Evolutionary conservation across 108 stramenopile genomes (phyloP).

Genomic region (Fragilaria radians): DNA sequence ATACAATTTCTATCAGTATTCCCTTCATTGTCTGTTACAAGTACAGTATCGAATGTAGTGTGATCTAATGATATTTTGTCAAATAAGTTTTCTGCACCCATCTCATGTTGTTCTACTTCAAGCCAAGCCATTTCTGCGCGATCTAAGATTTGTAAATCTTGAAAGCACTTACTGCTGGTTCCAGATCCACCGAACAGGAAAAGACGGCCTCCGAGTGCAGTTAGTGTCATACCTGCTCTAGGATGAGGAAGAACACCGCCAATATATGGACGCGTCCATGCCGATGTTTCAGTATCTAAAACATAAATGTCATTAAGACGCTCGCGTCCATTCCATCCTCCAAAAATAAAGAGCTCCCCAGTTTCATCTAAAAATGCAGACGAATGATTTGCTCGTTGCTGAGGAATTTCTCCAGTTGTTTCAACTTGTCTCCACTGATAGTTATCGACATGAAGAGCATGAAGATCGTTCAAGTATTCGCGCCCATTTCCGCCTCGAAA

Average conservation of each 20-base stretch:
- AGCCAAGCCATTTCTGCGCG: constrained; percentile 82
- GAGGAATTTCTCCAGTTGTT: constrained; percentile 67
- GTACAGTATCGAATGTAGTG: neutral
- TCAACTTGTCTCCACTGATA: constrained; percentile 71
- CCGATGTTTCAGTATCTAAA: constrained; percentile 65
- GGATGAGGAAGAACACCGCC: constrained; percentile 83
- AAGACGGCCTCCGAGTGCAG: constrained; percentile 72
- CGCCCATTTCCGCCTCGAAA: constrained; percentile 91
- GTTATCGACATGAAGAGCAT: constrained; percentile 74
- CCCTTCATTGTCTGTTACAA: constrained; percentile 1
- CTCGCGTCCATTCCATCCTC: constrained; percentile 89
- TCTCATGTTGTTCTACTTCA: constrained; percentile 64
- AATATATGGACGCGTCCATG: constrained; percentile 72
- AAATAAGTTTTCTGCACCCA: neutral
- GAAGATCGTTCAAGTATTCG: constrained; percentile 84
- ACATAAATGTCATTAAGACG: constrained; percentile 90
- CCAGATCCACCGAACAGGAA: constrained; percentile 91
- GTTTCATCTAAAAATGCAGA: constrained; percentile 69
- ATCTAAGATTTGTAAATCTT: constrained; percentile 91
- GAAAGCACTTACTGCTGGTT: constrained; percentile 82
- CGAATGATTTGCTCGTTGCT: constrained; percentile 88
- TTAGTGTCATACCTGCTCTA: constrained; percentile 90
- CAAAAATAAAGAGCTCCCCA: constrained; percentile 88
- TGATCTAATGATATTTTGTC: neutral
- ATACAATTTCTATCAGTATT: neutral